Evolutionary conservation across 2,329 filamentous ascomycete genomes (phyloP).

Genomic region (Pseudopyrenochaeta lycopersici): DNA sequence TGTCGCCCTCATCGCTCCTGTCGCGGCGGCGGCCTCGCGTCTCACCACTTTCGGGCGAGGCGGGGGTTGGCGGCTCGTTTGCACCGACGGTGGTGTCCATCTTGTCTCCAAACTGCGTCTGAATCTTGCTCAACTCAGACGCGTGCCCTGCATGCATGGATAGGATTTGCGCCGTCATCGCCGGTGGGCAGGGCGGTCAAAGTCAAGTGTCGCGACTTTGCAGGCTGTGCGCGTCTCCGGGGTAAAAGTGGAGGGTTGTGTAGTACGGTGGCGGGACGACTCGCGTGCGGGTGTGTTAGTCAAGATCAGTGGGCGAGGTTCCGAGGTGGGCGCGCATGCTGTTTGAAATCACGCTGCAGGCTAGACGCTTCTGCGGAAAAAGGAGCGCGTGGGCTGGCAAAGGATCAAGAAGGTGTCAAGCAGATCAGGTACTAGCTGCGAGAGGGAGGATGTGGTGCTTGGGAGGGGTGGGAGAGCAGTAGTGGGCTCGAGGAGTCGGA

Average conservation of each 20-base stretch:
- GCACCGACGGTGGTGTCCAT: slow-evolving; percentile 42
- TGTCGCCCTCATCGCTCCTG: slow-evolving; percentile 39
- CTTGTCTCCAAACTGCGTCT: slow-evolving; percentile 43
- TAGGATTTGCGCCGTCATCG: slow-evolving; percentile 51
- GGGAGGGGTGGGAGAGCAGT: neutral
- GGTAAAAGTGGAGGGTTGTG: slow-evolving; percentile 24
- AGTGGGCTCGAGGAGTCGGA: neutral
- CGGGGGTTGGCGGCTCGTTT: slow-evolving; percentile 41
- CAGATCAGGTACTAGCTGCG: slow-evolving; percentile 16
- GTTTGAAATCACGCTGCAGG: slow-evolving; percentile 18
- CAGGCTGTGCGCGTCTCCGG: slow-evolving; percentile 23
- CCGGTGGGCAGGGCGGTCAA: slow-evolving; percentile 20
- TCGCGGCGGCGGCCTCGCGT: slow-evolving; percentile 49
- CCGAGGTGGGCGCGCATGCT: slow-evolving; percentile 28
- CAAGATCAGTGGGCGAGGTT: slow-evolving; percentile 22
- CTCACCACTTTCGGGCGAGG: slow-evolving; percentile 46
- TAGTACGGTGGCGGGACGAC: slow-evolving; percentile 21
- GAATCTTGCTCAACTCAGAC: slow-evolving; percentile 46
- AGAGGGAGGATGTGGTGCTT: neutral
- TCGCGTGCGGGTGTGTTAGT: slow-evolving; percentile 28
- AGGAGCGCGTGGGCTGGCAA: slow-evolving; percentile 7
- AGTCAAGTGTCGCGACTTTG: slow-evolving; percentile 14
- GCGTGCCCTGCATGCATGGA: slow-evolving; percentile 49
- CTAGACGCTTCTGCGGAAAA: slow-evolving; percentile 6
- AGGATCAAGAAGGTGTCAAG: slow-evolving; percentile 2